Base-by-base conservation (phyloP, 1,139 yeast genomes). In the Blastobotrys illinoisensis region DNA sequence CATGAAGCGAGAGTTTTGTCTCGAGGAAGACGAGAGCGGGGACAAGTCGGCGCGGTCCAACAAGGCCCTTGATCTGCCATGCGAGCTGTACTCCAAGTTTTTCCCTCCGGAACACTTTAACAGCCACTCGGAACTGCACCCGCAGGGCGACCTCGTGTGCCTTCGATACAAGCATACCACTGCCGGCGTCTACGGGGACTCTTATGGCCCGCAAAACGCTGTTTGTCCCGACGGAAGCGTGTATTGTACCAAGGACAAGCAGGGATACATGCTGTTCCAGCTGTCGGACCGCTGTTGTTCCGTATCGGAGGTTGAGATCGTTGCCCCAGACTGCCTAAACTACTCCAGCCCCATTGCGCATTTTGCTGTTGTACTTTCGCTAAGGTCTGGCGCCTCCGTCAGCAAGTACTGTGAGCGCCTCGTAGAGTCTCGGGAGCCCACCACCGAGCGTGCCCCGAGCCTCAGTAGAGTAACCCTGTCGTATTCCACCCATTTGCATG, bases 301-400 rank as follows among this genome's bases (percentile, higher is more conserved):
- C 21, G 40, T 60, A 5, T 44, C 47, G 16, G 58, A 56, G 47
- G 52, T 60, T 45, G 50, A 49, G 44, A 53, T 58, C n/a, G 55
- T 50, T 1, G 57, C 62, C 9, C 62, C 62, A 9, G 55, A 60
- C 3, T 56, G 50, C 16, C 43, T 50, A 1, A 48, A 50, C 9
- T 60, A 53, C 44, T 58, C 62, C 6, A 52, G 54, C 23, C 62
- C 62, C 7, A 62, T 60, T 32, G 60, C 59, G 26, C 53, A 51
- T 44, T 49, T 58, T n/a, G 56, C 57, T 6, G 49, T 58, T 2
- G 52, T 52, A 18, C 26, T 51, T n/a, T 50, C 61, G 32, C 51
- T 56, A 54, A 14, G 32, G 16, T 32, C 40, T 13, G 11, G 40
- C 16, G 40, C 14, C 2, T 4, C 14, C 1, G 16, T 32, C 11